Evolutionary conservation across 495 filamentous ascomycete genomes (phyloP), one percentile per base, ranked within the genome.

Genomic region (Aspergillus steynii): DNA sequence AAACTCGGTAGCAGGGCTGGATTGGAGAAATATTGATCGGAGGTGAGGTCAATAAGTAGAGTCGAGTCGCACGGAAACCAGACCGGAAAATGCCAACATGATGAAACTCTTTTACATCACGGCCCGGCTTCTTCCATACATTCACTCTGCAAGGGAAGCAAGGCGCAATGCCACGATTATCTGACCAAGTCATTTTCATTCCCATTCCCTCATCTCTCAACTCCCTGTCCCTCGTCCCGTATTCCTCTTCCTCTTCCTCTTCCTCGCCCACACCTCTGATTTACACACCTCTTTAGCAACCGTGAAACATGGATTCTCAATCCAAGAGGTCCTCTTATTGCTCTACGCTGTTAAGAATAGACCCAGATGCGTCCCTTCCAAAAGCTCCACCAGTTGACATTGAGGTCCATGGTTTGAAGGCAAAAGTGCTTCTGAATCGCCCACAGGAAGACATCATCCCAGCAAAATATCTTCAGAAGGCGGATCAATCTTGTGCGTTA

Each of bases 401-500:
- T 29, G 37, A 53, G 14, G 66, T 71, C 45, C 68, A 73, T 28
- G 58, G 61, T 28, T 34, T 71, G 5, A 68, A 62, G 15, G 72
- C 67, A 27, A 70, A 63, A 26, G 28, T 71, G 14, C 65, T 66
- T 29, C 61, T 73, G 25, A 65, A 72, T 37, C 53, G 55, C 8
- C 58, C 64, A 15, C 26, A 62, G 1, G 55, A 68, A 9, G 67
- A 75, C 5, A 60, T 75, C 20, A 52, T 75, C 25, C 72, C 70
- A 3, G 31, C 29, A 10, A 28, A 53, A 8, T 73, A 62, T 29
- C 63, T 73, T 5, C 20, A 55, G 27, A 64, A 62, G 53, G 72
- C 72, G 0, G 59, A 69, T 0, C 29, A 53, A 37, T 60, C 65
- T 2, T 14, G 72, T 71, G 56, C 54, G 66, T 65, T n/a, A 15